Evolutionary conservation across 2,329 filamentous ascomycete genomes (phyloP), one percentile per base, ranked within the genome.

Genomic region (Penicillium hordei): DNA sequence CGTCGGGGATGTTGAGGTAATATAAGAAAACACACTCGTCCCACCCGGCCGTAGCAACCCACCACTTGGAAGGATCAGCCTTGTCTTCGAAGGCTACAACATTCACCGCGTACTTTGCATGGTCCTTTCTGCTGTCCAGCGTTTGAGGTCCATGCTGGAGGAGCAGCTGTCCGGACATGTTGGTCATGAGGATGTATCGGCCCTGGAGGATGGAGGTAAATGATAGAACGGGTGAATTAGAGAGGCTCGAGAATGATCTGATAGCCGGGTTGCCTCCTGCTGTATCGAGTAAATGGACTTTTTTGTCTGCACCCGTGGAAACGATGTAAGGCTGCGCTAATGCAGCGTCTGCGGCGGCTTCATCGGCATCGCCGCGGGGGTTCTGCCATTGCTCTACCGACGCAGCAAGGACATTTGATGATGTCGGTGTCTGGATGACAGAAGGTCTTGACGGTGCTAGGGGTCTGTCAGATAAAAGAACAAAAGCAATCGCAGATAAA

Each of bases 41-140:
- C 85, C 85, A 87, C 23, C 83, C 84, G 4, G 84, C 85, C 13
- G 82, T 87, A 5, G 83, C 84, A 53, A 86, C 62, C 70, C 78
- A 78, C 55, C 71, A 59, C 17, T 57, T 57, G 15, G 52, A 55
- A 21, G 65, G 65, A 9, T 59, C 55, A 13, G 66, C 65, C 4
- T 72, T 63, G n/a, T 75, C 69, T 49, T 74, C 67, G 57, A 71
- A 72, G 2, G 70, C 70, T 27, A 77, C 72, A 3, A 84, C 72
- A 60, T 83, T 82, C 53, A 87, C 82, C 8, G 81, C 76, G 68
- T 86, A 87, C 65, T 86, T 87, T 23, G 72, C 68, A 63, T 87
- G 84, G 60, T 87, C 84, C 55, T 78, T 81, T 45, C 84, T 76
- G 57, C 75, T 75, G 29, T 81, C 78, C 17, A 83, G 57, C 1